Base-by-base conservation (phyloP, 768 basidiomycete genomes). In the Hydnomerulius pinastri region DNA sequence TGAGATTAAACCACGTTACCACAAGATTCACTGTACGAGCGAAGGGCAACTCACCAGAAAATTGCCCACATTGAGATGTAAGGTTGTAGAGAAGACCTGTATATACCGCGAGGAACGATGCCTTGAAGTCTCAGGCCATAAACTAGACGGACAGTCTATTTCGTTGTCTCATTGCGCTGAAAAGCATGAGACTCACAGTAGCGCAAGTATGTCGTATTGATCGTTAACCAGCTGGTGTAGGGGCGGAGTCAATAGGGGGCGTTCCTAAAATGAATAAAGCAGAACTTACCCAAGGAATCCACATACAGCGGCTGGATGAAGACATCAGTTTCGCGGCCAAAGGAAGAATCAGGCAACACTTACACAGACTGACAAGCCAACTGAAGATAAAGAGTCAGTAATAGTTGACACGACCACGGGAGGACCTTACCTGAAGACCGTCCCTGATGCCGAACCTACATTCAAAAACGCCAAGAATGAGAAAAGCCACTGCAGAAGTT, bases 51-150 rank as follows among this genome's bases (percentile, higher is more conserved):
- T 67, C 77, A 81, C 82, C 87, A 86, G 66, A 79, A 77, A 40
- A 86, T 69, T 20, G 83, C 88, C 81, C 87, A 87, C 65, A 80
- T 83, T 13, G 86, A 71, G 29, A 87, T 65, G 56, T 78, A 90
- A 0, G 88, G 88, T 60, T 88, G 86, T 23, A 85, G 65, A 2
- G 60, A 54, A 56, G 79, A 83, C 57, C 76, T 66, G 68, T 90
- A 94, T 1, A 92, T 80, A 17, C 76, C 74, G 25, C 59, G 75
- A 50, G 85, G 75, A 60, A 84, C 76, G 51, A 83, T 77, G 2
- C 86, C 89, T 51, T 46, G 59, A 15, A 12, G 21, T 47, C 18
- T 53, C 38, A 60, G 27, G 18, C 58, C 59, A 43, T 46, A 54
- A 51, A 48, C 59, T 60, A 8, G 10, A 36, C 15, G 23, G 11